Evolutionary conservation across 164 flowering plant genomes (phyloP).

Genomic region (Houttuynia cordata): DNA sequence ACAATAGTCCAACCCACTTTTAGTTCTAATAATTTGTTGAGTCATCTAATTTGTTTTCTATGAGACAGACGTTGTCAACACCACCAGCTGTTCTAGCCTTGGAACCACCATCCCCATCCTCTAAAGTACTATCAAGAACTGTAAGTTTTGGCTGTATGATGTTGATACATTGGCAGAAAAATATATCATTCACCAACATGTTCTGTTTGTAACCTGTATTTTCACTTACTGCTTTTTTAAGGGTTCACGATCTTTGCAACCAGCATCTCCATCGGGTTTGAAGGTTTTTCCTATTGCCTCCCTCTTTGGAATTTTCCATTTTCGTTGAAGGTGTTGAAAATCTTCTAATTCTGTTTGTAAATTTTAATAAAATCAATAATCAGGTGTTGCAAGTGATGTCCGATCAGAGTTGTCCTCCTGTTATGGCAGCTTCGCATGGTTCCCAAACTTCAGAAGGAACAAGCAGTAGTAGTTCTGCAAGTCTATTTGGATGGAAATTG

Average conservation of each 20-base stretch:
- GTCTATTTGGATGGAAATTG: not conserved
- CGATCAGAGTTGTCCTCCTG: not conserved
- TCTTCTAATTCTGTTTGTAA: not conserved
- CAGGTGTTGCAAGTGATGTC: not conserved
- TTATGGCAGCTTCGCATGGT: not conserved
- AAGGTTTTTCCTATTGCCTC: not conserved
- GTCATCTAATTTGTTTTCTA: not conserved
- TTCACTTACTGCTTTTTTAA: not conserved
- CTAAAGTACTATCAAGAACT: conserved; percentile 7
- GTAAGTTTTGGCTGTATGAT: not conserved
- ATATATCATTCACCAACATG: not conserved
- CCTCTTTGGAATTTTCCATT: not conserved
- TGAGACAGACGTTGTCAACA: conserved; percentile 38
- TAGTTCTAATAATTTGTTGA: not conserved
- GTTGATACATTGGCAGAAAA: no score
- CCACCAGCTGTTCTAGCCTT: conserved; percentile 17
- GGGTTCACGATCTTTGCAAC: not conserved
- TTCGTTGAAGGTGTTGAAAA: no score
- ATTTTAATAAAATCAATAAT: no score
- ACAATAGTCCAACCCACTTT: no score
- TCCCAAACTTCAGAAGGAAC: not conserved
- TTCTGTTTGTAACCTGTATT: not conserved
- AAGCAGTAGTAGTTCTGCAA: not conserved
- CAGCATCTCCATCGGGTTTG: not conserved
- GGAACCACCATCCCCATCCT: conserved; percentile 45